Evolutionary conservation across 441 rosid genomes (phyloP).

Genomic region (Biscutella laevigata): DNA sequence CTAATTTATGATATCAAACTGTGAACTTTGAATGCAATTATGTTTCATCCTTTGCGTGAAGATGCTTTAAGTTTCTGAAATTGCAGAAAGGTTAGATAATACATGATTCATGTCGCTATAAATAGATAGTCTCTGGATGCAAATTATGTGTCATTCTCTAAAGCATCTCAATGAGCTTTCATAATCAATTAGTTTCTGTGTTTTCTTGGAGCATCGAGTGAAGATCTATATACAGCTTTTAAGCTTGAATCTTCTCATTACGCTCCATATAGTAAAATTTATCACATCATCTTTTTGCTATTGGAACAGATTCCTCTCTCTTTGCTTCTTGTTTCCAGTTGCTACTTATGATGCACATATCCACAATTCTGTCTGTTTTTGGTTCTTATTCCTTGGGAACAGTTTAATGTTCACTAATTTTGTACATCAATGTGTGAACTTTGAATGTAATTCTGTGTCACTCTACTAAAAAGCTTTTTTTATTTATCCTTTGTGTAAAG

Average conservation of each 20-base stretch:
- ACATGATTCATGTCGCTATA: not conserved
- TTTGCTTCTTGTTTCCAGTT: not conserved
- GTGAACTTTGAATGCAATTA: too few relatives aligned
- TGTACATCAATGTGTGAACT: too few relatives aligned
- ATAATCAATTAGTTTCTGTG: too few relatives aligned
- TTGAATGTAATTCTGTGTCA: not conserved
- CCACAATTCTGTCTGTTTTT: not conserved
- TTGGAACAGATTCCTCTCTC: conserved; percentile 24
- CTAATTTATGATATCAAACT: too few relatives aligned
- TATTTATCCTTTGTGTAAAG: not conserved
- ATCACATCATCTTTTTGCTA: conserved; percentile 23
- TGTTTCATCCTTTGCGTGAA: not conserved
- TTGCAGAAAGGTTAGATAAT: not conserved
- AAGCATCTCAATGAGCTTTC: too few relatives aligned
- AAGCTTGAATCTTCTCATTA: conserved; percentile 58
- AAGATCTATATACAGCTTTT: conserved; percentile 38
- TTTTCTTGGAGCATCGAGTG: conserved; percentile 78
- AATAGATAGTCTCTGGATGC: too few relatives aligned
- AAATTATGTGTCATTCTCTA: too few relatives aligned
- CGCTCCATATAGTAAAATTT: conserved; percentile 46
- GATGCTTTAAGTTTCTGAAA: not conserved
- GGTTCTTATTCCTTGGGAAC: too few relatives aligned
- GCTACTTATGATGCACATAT: conserved; percentile 11
- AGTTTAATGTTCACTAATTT: too few relatives aligned
- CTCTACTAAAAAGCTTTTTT: not conserved